Evolutionary conservation across 345 rosid genomes (phyloP).

Genomic region (Passiflora organensis): DNA sequence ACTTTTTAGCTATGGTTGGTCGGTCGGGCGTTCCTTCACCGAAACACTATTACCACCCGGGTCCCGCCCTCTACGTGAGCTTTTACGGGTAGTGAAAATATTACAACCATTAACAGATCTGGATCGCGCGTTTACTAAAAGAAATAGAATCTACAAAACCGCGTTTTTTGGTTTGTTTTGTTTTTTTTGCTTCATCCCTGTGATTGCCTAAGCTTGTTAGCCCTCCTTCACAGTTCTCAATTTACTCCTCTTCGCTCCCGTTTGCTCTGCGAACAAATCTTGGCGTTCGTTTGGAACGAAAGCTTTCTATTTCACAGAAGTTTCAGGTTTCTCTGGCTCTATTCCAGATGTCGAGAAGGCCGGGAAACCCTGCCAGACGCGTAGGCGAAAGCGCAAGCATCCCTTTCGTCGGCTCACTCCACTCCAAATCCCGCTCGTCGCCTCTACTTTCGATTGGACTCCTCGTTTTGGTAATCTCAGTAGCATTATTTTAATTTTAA

Average conservation of each 20-base stretch:
- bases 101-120: constrained; percentile 5
- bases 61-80: no score
- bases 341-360: constrained; percentile 54
- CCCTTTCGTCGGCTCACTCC: constrained; percentile 38
- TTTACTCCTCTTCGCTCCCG: not conserved
- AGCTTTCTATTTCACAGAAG: no score
- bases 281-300: no score
- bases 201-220: not conserved
- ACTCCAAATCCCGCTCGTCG: constrained; percentile 51
- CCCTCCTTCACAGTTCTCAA: not conserved
- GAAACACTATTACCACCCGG: no score
- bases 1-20: no score
- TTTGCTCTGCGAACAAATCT: not conserved
- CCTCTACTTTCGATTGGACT: constrained; percentile 47
- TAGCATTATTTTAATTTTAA: not conserved
- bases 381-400: constrained; percentile 43
- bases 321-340: no score
- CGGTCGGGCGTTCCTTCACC: no score
- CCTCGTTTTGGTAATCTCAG: constrained; percentile 39
- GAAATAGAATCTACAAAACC: not conserved
- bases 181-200: not conserved
- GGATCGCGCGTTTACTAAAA: not conserved
- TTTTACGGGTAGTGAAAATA: not conserved
- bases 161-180: not conserved
- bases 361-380: constrained; percentile 54